Evolutionary conservation across 306 rosid species (phyloP).

Genomic region (Sechiopsis laciniata): DNA sequence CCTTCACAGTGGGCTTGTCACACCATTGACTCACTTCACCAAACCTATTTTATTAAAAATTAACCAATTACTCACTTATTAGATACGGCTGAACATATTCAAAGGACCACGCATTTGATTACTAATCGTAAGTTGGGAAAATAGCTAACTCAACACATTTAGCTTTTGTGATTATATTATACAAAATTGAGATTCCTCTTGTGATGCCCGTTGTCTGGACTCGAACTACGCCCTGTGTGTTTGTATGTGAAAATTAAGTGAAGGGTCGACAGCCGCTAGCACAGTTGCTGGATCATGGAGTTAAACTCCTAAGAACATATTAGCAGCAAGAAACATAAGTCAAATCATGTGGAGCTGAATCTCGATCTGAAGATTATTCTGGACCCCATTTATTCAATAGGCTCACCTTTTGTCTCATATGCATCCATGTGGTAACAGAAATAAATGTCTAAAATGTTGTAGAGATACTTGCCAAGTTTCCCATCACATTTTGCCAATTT

Average conservation of each 20-base stretch:
- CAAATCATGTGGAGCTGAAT: neutral
- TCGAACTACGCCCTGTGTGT: conserved; percentile 72
- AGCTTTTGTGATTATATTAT: conserved; percentile 74
- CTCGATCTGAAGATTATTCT: neutral
- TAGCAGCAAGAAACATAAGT: conserved; percentile 21
- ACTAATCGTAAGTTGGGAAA: neutral
- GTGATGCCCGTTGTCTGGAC: conserved; percentile 87
- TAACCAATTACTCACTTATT: neutral
- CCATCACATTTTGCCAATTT: conserved; percentile 64
- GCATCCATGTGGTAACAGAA: conserved; percentile 68
- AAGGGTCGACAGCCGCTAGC: conserved; percentile 72
- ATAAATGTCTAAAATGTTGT: conserved; percentile 66
- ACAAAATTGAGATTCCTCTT: conserved; percentile 69
- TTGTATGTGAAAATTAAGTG: conserved; percentile 65
- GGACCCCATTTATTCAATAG: conserved; percentile 11
- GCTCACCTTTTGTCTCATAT: conserved; percentile 54
- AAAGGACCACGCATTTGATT: too few relatives aligned
- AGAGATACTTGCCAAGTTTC: conserved; percentile 65
- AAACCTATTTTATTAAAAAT: conserved; percentile 45
- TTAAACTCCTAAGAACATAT: conserved; percentile 54
- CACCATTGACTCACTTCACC: conserved; percentile 82
- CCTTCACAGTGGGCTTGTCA: conserved; percentile 68
- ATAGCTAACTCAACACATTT: conserved; percentile 1
- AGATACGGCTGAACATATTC: too few relatives aligned
- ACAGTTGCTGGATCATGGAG: conserved; percentile 85